phyloP scores from a whole-genome alignment of 495 filamentous ascomycete species.

The Penicillium fimorum region DNA sequence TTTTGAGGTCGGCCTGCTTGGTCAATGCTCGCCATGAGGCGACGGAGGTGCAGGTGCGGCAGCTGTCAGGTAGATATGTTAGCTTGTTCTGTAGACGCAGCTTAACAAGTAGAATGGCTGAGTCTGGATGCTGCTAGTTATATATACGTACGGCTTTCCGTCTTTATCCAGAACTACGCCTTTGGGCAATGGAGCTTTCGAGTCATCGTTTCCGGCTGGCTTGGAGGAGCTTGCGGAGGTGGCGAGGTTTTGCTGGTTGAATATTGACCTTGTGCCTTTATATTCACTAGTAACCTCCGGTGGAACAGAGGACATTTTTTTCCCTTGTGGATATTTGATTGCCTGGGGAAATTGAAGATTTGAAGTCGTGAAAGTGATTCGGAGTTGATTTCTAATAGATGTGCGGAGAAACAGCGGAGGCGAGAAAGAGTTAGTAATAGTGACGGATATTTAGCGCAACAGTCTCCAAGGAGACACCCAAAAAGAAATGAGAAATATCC shows the following conservation, averaged over 20 bases:
- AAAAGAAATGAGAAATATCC: not conserved
- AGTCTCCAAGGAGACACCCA: not conserved
- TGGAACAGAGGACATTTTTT: conserved; percentile 20
- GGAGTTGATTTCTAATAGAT: conserved; percentile 28
- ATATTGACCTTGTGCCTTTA: conserved; percentile 14
- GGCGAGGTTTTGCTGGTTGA: conserved; percentile 20
- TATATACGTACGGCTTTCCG: conserved; percentile 81
- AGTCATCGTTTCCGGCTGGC: conserved; percentile 24
- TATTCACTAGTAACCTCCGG: conserved; percentile 18
- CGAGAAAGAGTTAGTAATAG: not conserved
- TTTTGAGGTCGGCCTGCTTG: conserved; percentile 49
- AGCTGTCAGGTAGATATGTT: conserved; percentile 53
- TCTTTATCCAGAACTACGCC: conserved; percentile 86
- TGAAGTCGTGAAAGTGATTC: not conserved
- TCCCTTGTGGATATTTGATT: not conserved
- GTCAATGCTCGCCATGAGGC: conserved; percentile 67
- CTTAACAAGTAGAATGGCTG: not conserved
- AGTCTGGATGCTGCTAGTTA: not conserved
- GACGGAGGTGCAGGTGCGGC: conserved; percentile 80
- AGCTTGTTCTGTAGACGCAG: not conserved
- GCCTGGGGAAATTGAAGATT: not conserved
- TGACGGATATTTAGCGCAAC: not conserved
- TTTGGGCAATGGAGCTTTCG: conserved; percentile 58
- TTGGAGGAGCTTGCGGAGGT: conserved; percentile 23
- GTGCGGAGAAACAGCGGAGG: conserved; percentile 15